Percentiles rank a stretch among this genome's conserved stretches.
These are phyloP conservation scores for Tulasnella sp. DNA, from an alignment of 768 basidiomycete species.

Conservation along the genomic window DNA sequence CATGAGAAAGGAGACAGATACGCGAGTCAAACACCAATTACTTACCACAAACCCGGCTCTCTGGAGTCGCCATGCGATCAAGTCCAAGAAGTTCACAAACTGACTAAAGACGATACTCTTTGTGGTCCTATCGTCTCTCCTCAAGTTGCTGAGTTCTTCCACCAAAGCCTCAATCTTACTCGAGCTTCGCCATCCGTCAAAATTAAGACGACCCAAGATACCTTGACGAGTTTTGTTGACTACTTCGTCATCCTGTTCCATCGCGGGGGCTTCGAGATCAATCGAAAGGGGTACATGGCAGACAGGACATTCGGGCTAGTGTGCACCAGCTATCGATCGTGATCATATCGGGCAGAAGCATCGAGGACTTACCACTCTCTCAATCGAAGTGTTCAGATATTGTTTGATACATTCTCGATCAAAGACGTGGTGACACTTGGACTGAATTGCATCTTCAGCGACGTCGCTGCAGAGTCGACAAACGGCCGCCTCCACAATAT, in stretches of 20 bases:
- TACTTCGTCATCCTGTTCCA: constrained; percentile 60
- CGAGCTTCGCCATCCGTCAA: constrained; percentile 88
- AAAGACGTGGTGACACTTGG: constrained; percentile 87
- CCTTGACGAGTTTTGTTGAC: constrained; percentile 54
- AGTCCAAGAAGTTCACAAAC: constrained; percentile 68
- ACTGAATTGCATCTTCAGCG: constrained; percentile 92
- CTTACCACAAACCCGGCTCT: constrained; percentile 78
- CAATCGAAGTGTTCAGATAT: constrained; percentile 66
- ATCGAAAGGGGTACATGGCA: constrained; percentile 89
- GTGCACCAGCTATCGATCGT: background rate
- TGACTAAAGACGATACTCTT: constrained; percentile 97
- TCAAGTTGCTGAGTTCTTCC: constrained; percentile 80
- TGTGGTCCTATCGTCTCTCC: constrained; percentile 73
- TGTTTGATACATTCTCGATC: constrained; percentile 93
- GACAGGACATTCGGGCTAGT: constrained; percentile 81
- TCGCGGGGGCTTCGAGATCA: constrained; percentile 85
- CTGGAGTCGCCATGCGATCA: constrained; percentile 87
- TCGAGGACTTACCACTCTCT: constrained; percentile 38
- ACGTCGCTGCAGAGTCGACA: constrained; percentile 95
- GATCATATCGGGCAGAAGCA: background rate
- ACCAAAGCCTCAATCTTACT: constrained; percentile 94
- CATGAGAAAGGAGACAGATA: background rate
- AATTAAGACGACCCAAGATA: constrained; percentile 79
- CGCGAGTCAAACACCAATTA: constrained; percentile 13
- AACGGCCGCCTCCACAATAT: constrained; percentile 61